Conservation (phyloP, 805 yeast species). For the Yamadazyma takamatsuzukensis region DNA sequence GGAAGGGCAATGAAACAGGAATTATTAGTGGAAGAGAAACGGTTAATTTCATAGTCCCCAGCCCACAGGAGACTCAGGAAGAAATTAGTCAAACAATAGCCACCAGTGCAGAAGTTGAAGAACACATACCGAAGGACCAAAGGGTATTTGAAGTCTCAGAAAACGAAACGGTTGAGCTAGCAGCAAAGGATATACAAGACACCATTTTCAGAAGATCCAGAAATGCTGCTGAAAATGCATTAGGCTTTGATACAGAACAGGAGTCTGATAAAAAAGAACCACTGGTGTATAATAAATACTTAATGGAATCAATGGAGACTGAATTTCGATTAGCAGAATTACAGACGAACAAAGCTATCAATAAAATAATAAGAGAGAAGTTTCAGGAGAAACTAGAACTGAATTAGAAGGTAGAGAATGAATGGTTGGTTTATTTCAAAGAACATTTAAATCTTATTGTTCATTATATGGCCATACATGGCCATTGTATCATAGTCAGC, state of each 20-base stretch:
- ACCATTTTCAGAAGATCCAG: slow-evolving; percentile 16
- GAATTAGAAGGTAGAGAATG: too few relatives aligned
- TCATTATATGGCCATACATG: too few relatives aligned
- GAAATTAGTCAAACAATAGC: not conserved
- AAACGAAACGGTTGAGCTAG: slow-evolving; percentile 25
- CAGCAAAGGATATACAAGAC: slow-evolving; percentile 21
- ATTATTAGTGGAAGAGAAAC: not conserved
- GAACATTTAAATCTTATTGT: too few relatives aligned
- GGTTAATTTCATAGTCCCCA: not conserved
- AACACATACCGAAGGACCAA: slow-evolving; percentile 1
- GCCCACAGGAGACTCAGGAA: not conserved
- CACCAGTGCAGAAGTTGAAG: not conserved
- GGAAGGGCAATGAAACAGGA: not conserved
- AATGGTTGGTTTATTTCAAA: too few relatives aligned
- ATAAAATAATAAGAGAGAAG: too few relatives aligned
- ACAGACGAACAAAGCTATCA: slow-evolving; percentile 25
- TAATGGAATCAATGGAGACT: slow-evolving; percentile 24
- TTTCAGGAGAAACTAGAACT: too few relatives aligned
- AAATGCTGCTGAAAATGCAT: slow-evolving; percentile 8
- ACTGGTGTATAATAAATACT: slow-evolving; percentile 22
- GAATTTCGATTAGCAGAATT: slow-evolving; percentile 23
- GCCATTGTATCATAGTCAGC: too few relatives aligned
- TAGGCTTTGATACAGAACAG: not conserved
- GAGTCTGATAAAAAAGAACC: not conserved
- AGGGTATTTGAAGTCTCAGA: slow-evolving; percentile 9